phyloP scores from a whole-genome alignment of 441 rosid genomes.

The Jatropha multifida region DNA sequence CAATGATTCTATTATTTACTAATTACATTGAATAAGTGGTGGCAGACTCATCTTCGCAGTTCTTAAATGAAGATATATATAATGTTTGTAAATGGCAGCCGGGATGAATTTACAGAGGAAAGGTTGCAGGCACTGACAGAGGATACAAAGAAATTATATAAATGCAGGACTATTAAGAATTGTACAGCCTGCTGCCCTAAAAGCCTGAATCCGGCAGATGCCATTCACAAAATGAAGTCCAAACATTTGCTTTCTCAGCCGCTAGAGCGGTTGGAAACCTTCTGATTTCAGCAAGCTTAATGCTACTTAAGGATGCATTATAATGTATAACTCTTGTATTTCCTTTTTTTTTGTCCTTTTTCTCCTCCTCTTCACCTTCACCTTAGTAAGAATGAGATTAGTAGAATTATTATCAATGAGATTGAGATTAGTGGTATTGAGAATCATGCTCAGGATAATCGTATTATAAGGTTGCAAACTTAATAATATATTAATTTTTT shows the following conservation, averaged over 20 bases:
- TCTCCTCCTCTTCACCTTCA: too few relatives aligned
- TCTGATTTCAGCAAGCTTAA: neutral
- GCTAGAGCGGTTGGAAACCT: conserved; percentile 21
- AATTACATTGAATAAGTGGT: too few relatives aligned
- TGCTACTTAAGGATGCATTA: too few relatives aligned
- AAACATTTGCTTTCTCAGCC: conserved; percentile 34
- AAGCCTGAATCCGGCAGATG: conserved; percentile 53
- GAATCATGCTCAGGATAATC: too few relatives aligned
- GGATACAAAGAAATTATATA: conserved; percentile 43
- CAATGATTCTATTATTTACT: neutral
- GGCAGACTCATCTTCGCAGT: too few relatives aligned
- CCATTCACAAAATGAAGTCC: conserved; percentile 57
- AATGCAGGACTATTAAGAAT: conserved; percentile 59
- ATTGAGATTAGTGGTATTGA: too few relatives aligned
- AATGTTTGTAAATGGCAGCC: conserved; percentile 29
- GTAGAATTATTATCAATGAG: too few relatives aligned
- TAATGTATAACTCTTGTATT: too few relatives aligned
- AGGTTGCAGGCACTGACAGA: conserved; percentile 54
- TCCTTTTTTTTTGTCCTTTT: too few relatives aligned
- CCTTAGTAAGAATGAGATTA: too few relatives aligned
- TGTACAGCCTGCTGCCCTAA: conserved; percentile 68
- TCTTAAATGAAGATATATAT: neutral
- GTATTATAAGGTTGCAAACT: too few relatives aligned
- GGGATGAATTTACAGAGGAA: conserved; percentile 46
- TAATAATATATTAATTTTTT: too few relatives aligned